Evolutionary conservation across 352 stramenopile genomes (phyloP).

Genomic region (Peronospora destructor): DNA sequence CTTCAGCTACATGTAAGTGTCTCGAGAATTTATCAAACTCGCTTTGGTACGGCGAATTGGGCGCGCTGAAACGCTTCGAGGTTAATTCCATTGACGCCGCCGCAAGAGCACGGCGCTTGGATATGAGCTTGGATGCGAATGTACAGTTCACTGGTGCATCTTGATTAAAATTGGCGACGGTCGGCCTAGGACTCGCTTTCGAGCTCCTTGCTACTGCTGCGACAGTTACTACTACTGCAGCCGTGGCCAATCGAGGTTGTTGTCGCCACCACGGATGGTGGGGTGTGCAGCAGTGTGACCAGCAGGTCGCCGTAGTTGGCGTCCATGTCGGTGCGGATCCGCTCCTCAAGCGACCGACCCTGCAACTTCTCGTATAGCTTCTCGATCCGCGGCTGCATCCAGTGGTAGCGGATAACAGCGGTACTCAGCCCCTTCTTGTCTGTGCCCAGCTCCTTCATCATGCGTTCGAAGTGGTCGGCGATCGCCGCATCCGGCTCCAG

Average conservation of each 20-base stretch:
- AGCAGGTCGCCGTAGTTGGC: slow-evolving; percentile 50
- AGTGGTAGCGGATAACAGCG: slow-evolving; percentile 50
- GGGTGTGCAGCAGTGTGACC: slow-evolving; percentile 43
- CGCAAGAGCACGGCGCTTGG: too few relatives aligned
- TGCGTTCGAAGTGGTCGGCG: slow-evolving; percentile 47
- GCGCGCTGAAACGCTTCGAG: too few relatives aligned
- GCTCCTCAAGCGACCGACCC: slow-evolving; percentile 37
- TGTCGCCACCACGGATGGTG: neutral
- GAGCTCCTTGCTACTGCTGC: slow-evolving; percentile 6
- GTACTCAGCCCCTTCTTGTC: slow-evolving; percentile 53
- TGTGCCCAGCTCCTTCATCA: slow-evolving; percentile 51
- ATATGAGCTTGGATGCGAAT: neutral
- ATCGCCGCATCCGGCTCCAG: slow-evolving; percentile 46
- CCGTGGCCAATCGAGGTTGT: neutral
- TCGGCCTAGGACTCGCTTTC: slow-evolving; percentile 2
- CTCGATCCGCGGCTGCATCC: slow-evolving; percentile 34
- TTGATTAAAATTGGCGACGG: neutral
- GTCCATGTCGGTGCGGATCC: slow-evolving; percentile 48
- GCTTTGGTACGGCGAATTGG: too few relatives aligned
- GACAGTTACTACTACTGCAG: neutral
- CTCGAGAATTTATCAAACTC: too few relatives aligned
- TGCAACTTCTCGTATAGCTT: slow-evolving; percentile 41
- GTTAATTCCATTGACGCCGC: too few relatives aligned
- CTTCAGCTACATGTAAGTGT: too few relatives aligned
- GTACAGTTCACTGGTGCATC: neutral